Conservation (phyloP, 2,329 filamentous ascomycete species). For the Penicillium freii region DNA sequence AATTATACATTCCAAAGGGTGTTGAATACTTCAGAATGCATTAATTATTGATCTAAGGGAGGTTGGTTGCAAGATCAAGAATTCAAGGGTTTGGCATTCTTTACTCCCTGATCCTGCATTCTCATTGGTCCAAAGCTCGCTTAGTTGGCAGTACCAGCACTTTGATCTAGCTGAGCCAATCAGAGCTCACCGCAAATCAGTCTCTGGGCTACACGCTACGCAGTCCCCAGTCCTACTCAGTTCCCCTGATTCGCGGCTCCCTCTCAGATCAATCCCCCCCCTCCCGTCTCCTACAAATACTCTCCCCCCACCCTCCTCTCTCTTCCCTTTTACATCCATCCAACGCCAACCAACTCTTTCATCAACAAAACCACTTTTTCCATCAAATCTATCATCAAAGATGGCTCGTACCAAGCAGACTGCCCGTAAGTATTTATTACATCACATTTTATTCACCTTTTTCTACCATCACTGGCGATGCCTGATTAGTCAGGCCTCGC, state of each 20-base stretch:
- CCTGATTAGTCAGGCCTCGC: background rate
- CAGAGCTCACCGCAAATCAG: conserved; percentile 28
- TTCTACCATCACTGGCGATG: conserved; percentile 18
- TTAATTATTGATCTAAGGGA: conserved; percentile 17
- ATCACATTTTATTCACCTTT: conserved; percentile 9
- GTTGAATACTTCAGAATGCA: conserved; percentile 15
- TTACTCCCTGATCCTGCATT: conserved; percentile 37
- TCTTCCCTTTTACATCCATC: conserved; percentile 39
- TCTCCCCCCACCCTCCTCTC: conserved; percentile 39
- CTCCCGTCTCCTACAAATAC: conserved; percentile 42
- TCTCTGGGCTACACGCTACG: conserved; percentile 31
- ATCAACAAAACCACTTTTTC: conserved; percentile 30
- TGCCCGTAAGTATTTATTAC: conserved; percentile 46
- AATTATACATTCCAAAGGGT: conserved; percentile 18
- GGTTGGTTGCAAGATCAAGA: conserved; percentile 39
- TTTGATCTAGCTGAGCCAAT: conserved; percentile 17
- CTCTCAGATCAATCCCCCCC: conserved; percentile 38
- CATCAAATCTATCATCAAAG: conserved; percentile 36
- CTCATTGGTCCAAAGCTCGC: conserved; percentile 40
- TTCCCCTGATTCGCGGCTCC: conserved; percentile 20
- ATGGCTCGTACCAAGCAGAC: conserved; percentile 56
- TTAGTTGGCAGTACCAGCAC: conserved; percentile 28
- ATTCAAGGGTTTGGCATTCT: conserved; percentile 26
- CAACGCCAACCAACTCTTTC: conserved; percentile 29
- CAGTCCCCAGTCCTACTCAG: conserved; percentile 22